Base-by-base conservation (phyloP, 257 asterid species). In the Rauvolfia tetraphylla region DNA sequence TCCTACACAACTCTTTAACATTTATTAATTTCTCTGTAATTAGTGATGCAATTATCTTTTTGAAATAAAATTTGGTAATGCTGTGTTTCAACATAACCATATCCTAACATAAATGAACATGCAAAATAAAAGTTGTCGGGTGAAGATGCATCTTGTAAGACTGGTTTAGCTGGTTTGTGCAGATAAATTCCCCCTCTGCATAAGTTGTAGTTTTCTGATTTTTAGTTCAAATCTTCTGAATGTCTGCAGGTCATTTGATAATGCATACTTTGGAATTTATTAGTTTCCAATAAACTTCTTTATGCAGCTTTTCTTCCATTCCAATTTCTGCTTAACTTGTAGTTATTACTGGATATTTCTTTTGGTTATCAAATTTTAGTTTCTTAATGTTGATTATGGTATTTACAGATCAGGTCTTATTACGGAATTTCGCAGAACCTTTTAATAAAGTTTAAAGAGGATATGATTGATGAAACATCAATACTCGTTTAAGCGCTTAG, bases 341-440 rank as follows among this genome's bases (percentile, higher is more conserved):
- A n/a, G n/a, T n/a, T n/a, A n/a, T n/a, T n/a, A 41, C 54, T 74
- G 18, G 67, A 25, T 44, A 36, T 44, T 39, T 8, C 6, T 39
- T 72, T 34, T 76, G 27, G 75, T 44, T 29, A 10, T 41, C 38
- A 15, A 66, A 62, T 22, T n/a, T 56, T 29, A 66, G 14, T 38
- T 25, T 74, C 56, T 42, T 68, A 33, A 23, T 56, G 18, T 42
- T 46, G 27, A 23, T 20, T 38, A n/a, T 59, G 57, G 23, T 71
- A 20, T 39, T 83, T 79, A 59, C 97, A 95, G 99, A 87, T 95
- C 79, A 88, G 85, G 83, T 86, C 98, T 73, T 95, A 95, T 83
- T 95, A 95, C 23, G 99, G 98, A 76, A 86, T 95, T 77, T 85
- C 99, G 2, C 89, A 92, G 84, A 95, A 95, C 87, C 88, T 95